phyloP scores from a whole-genome alignment of 129 eudicot genomes.

The Gnaphalium uliginosum region DNA sequence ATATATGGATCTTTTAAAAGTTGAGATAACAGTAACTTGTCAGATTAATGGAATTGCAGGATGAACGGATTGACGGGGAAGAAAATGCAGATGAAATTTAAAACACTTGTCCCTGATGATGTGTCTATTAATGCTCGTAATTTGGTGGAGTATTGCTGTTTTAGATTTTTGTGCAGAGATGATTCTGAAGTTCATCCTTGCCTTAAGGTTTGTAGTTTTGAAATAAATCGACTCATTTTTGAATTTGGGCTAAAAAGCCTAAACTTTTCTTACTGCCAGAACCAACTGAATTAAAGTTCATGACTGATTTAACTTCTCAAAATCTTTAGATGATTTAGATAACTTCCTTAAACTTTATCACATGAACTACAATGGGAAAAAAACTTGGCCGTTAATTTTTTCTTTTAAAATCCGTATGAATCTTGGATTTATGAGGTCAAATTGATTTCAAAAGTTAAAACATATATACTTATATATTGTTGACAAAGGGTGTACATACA shows the following conservation, averaged over 20 bases:
- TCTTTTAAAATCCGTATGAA: background rate
- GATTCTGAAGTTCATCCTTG: constrained; percentile 64
- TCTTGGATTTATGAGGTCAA: background rate
- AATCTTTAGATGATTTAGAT: background rate
- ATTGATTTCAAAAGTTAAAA: background rate
- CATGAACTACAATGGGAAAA: background rate
- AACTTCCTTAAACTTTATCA: background rate
- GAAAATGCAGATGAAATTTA: constrained; percentile 72
- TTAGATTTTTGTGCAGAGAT: constrained; percentile 73
- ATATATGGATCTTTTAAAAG: background rate
- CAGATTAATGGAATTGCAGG: constrained; percentile 49
- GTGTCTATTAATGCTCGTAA: constrained; percentile 57
- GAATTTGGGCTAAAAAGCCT: background rate
- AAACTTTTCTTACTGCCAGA: background rate
- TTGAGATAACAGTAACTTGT: background rate
- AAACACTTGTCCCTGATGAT: constrained; percentile 59
- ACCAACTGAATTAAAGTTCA: background rate
- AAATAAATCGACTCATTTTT: background rate
- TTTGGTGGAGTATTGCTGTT: constrained; percentile 82
- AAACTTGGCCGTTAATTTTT: background rate
- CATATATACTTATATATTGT: background rate
- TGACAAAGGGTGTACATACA: background rate
- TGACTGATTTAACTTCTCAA: background rate
- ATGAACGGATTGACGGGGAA: constrained; percentile 78
- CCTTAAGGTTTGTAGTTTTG: constrained; percentile 52